Base-by-base conservation (phyloP, 495 filamentous ascomycete genomes). In the Aspergillus coremiiformis region DNA sequence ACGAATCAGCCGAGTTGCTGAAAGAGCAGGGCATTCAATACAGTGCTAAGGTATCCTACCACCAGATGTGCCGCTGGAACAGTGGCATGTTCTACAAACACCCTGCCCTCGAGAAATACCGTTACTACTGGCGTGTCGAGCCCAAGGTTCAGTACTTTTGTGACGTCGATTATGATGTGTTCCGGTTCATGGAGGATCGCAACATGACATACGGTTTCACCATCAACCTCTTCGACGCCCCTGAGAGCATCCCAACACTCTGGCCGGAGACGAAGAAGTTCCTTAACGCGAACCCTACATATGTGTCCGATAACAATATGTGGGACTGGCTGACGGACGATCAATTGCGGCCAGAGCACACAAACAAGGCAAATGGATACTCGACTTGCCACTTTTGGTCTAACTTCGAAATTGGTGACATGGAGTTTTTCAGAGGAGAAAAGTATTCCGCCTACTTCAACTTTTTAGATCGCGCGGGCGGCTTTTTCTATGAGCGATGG, bases 381-480 rank as follows among this genome's bases (percentile, higher is more conserved):
- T 93, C 88, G 10, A 98, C 94, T n/a, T 99, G 94, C 67, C 94
- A 99, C 70, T 99, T 99, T 76, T 99, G 94, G 94, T 90, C 83
- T 52, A 99, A 99, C 71, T 99, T 99, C 62, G 94, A 99, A 71
- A 94, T 99, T 59, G 94, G 83, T 29, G 90, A 96, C 65, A 82
- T 99, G 81, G 81, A 78, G 54, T 96, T 99, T 73, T 99, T 91
- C 89, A 78, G 94, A 10, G 86, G 90, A 59, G 81, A 90, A 66
- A 78, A 80, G 45, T 99, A 99, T 66, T 85, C 92, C 65, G 88
- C 90, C 47, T 99, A 96, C 66, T 99, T 99, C 71, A 84, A 96
- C 66, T 89, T 96, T 65, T 74, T 99, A 27, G 94, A 99, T 70
- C 82, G 87, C 19, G 86, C 90, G 0, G 94, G 94, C 27, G 93